These are phyloP conservation scores for Dothideomycetes sp. DNA, from an alignment of 2,329 filamentous ascomycete genomes.

Conservation along the genomic window DNA sequence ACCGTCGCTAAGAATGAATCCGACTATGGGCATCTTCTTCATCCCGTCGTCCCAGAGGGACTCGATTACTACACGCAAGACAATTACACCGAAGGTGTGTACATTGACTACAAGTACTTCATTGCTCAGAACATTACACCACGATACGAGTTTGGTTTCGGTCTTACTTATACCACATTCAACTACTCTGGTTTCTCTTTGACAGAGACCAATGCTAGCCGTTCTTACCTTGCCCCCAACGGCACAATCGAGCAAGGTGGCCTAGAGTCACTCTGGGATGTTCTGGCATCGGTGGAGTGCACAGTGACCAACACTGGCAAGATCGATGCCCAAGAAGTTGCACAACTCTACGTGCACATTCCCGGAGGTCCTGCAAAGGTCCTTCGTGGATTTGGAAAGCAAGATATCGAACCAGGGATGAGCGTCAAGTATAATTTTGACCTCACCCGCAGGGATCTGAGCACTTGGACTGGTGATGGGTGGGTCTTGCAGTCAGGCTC, in stretches of 20 bases:
- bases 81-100: conserved; percentile 24
- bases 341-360: conserved; percentile 33
- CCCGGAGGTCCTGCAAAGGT: conserved; percentile 15
- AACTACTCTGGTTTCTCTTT: conserved; percentile 18
- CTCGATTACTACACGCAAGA: conserved; percentile 11
- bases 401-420: conserved; percentile 17
- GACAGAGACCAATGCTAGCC: conserved; percentile 17
- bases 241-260: conserved; percentile 15
- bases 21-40: conserved; percentile 42
- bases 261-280: conserved; percentile 33
- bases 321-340: conserved; percentile 40
- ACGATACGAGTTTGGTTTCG: conserved; percentile 24
- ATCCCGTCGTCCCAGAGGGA: conserved; percentile 13
- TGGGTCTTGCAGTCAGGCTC: conserved; percentile 36
- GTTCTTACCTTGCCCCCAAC: conserved; percentile 6
- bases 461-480: conserved; percentile 39
- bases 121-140: conserved; percentile 19
- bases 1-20: conserved; percentile 46
- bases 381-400: conserved; percentile 23
- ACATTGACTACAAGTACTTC: conserved; percentile 26
- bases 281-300: conserved; percentile 36
- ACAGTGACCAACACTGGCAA: conserved; percentile 41
- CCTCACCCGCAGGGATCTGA: conserved; percentile 33
- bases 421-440: conserved; percentile 22
- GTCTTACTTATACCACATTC: conserved; percentile 26